Conservation (phyloP, 73 alveolate species). For the Uronychia binucleata region DNA sequence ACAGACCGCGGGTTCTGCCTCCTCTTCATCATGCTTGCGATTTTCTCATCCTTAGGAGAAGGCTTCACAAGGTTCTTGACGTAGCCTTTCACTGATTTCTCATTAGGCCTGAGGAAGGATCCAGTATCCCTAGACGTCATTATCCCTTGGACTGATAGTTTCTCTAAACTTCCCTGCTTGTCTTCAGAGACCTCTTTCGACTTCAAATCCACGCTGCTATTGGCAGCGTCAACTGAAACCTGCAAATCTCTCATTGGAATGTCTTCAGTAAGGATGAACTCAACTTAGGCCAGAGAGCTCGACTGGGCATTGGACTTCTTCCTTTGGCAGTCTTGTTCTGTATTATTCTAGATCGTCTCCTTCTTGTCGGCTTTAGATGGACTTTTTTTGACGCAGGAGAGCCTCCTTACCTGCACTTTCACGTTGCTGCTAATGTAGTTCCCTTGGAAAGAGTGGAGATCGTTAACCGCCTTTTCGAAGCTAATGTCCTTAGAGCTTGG, state of each 20-base stretch:
- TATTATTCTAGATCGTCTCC: background rate
- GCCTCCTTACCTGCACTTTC: background rate
- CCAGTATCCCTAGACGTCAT: no score
- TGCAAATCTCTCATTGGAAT: constrained; percentile 9
- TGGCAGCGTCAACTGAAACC: no score
- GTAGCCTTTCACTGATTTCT: no score
- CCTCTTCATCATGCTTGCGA: no score
- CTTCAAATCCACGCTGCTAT: no score
- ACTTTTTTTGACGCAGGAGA: background rate
- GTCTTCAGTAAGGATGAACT: background rate
- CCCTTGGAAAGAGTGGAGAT: background rate
- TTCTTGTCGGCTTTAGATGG: background rate
- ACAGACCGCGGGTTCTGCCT: no score
- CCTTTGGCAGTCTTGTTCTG: background rate
- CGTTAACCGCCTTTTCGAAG: background rate
- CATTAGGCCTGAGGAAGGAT: no score
- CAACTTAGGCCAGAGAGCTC: background rate
- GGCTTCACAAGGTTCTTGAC: no score
- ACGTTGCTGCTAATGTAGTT: background rate
- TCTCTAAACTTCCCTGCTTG: no score
- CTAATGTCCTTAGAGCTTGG: background rate
- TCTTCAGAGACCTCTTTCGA: no score
- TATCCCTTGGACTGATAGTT: no score
- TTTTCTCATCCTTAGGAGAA: no score
- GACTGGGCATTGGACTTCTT: background rate